Base-by-base conservation (phyloP, 2,329 filamentous ascomycete species). In the Cladosporium oxysporum region DNA sequence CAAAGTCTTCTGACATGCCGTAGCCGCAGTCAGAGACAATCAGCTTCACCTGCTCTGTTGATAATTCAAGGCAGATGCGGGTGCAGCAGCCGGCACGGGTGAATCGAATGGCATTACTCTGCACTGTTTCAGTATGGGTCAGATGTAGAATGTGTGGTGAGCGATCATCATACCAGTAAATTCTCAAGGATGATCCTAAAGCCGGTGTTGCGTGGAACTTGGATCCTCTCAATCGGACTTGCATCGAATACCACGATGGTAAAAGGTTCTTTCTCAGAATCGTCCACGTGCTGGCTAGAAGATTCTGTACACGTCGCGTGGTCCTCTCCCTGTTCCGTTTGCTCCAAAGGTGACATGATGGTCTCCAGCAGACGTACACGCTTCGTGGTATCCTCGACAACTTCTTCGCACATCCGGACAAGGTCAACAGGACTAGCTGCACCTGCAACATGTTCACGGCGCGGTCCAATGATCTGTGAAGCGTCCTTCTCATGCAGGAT, bases 1-100 rank as follows among this genome's bases (percentile, higher is more conserved):
- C 75, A 68, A 88, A 91, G 12, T 90, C 86, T 16, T 84, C 79
- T 0, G 83, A 83, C 58, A 91, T 91, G 1, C 90, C 90, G 44
- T 82, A 83, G 0, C 90, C 90, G 0, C 88, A 89, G 69, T 92
- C 90, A 0, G 80, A 79, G 0, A 91, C 83, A 6, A 23, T 23
- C 12, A 62, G 44, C 3, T 33, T 23, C 16, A 58, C 18, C 1
- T 11, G 2, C 7, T 35, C 29, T 2, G 26, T 3, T 0, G 26
- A 31, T 7, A 57, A 21, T 18, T 33, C n/a, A 4, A 57, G 29
- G 29, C 14, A n/a, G 7, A 33, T 29, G 29, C 52, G 52, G 29
- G n/a, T 29, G 11, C 52, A 57, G 14, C 26, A 35, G 14, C 28
- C 28, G 11, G 26, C 4, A 7, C 52, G 4, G 14, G 52, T 57